Percentiles rank a stretch among this genome's conserved stretches.
Evolutionary conservation across 225 moss, liverwort and hornwort species (phyloP).

Genomic region (Lunularia cruciata): DNA sequence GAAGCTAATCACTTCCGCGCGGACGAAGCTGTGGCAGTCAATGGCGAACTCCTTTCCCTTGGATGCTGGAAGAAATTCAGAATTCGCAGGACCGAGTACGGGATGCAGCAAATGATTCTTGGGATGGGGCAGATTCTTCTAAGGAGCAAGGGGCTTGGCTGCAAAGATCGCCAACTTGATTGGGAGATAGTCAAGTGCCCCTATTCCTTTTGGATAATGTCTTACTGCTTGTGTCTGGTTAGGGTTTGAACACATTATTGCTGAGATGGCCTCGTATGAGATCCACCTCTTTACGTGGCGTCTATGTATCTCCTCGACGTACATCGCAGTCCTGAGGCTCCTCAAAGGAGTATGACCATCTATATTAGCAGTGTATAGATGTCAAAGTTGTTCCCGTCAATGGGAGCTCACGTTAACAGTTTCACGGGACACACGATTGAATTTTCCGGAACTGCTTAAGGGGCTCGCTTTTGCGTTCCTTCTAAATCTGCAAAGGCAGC

Average conservation of each 20-base stretch:
- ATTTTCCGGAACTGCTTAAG: too few species aligned
- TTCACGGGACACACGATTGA: too few species aligned
- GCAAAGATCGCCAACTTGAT: constrained; percentile 11
- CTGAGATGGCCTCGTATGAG: too few species aligned
- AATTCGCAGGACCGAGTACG: constrained; percentile 16
- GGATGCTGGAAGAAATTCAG: constrained; percentile 21
- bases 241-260: constrained; percentile 1
- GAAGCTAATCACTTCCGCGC: constrained; percentile 16
- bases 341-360: too few species aligned
- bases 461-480: too few species aligned
- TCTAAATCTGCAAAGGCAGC: too few species aligned
- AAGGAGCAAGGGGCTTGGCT: constrained; percentile 7
- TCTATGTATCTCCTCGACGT: too few species aligned
- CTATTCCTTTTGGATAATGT: constrained; percentile 18
- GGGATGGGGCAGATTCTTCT: constrained; percentile 12
- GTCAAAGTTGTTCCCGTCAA: too few species aligned
- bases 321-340: too few species aligned
- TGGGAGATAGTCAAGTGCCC: constrained; percentile 23
- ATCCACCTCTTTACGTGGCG: too few species aligned
- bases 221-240: constrained; percentile 12
- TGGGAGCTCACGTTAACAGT: too few species aligned
- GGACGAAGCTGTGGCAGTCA: background rate
- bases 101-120: constrained; percentile 20
- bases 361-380: too few species aligned
- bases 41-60: constrained; percentile 7